phyloP scores from a whole-genome alignment of 495 filamentous ascomycete genomes.

The Usnea hakonensis region DNA sequence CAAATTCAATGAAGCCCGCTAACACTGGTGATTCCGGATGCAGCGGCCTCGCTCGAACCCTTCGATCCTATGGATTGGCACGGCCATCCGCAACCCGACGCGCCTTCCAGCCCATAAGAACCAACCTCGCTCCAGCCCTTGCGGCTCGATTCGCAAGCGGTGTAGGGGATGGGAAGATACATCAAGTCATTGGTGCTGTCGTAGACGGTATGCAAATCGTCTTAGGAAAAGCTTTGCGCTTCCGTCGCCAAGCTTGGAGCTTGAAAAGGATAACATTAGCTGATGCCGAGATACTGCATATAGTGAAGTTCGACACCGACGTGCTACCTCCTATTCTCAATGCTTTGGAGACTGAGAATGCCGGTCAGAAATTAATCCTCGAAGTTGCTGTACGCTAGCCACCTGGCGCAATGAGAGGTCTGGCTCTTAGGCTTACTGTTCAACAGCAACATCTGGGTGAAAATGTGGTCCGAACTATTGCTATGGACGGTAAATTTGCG shows the following conservation, averaged over 20 bases:
- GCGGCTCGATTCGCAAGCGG: slow-evolving; percentile 65
- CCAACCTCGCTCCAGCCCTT: slow-evolving; percentile 51
- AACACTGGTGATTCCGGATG: slow-evolving; percentile 33
- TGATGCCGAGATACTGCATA: slow-evolving; percentile 36
- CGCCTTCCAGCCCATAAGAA: slow-evolving; percentile 57
- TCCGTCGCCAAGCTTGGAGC: neutral
- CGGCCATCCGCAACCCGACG: slow-evolving; percentile 63
- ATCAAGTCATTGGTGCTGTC: slow-evolving; percentile 73
- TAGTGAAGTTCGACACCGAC: slow-evolving; percentile 90
- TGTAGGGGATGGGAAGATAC: slow-evolving; percentile 67
- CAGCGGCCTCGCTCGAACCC: slow-evolving; percentile 72
- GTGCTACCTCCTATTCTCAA: slow-evolving; percentile 96
- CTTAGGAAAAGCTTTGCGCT: slow-evolving; percentile 26
- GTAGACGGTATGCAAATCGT: slow-evolving; percentile 51
- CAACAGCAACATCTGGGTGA: slow-evolving; percentile 96
- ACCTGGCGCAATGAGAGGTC: neutral
- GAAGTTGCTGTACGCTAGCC: slow-evolving; percentile 81
- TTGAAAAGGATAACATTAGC: slow-evolving; percentile 31
- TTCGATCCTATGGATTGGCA: slow-evolving; percentile 68
- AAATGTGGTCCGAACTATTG: slow-evolving; percentile 98
- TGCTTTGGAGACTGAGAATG: slow-evolving; percentile 83
- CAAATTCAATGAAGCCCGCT: slow-evolving; percentile 39
- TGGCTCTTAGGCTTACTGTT: slow-evolving; percentile 11
- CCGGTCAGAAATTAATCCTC: slow-evolving; percentile 88
- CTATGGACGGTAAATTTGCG: slow-evolving; percentile 85